Percentiles rank a stretch among this genome's conserved stretches.
phyloP scores from a whole-genome alignment of 176 grass and related monocot genomes.

The Triticum timopheevii region DNA sequence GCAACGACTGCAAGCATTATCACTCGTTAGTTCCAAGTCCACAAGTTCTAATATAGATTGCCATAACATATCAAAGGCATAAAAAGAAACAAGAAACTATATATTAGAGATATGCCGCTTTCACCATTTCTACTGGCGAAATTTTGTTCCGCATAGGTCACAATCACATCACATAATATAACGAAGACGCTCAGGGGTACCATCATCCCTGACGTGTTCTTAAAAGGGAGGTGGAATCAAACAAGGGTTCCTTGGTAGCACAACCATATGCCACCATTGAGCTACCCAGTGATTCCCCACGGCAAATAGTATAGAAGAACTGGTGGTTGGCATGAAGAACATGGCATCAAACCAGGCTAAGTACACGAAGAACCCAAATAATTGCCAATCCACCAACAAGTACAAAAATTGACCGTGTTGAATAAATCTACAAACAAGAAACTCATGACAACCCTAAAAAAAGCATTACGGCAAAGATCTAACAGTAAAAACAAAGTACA shows the following conservation, averaged over 20 bases:
- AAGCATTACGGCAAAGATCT: neutral
- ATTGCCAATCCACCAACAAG: constrained; percentile 8
- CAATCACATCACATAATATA: neutral
- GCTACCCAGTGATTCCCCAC: neutral
- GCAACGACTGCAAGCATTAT: neutral
- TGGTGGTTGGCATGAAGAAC: constrained; percentile 7
- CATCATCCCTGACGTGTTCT: neutral
- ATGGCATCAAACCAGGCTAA: constrained; percentile 9
- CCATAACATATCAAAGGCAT: constrained; percentile 7
- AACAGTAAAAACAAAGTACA: neutral
- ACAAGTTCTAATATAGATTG: neutral
- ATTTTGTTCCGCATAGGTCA: neutral
- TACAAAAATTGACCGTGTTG: constrained; percentile 9
- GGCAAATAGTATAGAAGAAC: neutral
- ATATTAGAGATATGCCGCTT: constrained; percentile 1
- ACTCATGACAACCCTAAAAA: constrained; percentile 25
- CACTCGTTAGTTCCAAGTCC: constrained; percentile 11
- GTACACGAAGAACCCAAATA: constrained; percentile 18
- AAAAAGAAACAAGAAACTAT: neutral
- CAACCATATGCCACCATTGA: neutral
- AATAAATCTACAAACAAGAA: constrained; percentile 39
- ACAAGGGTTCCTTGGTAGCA: neutral
- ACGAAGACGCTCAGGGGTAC: neutral
- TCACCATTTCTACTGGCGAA: neutral
- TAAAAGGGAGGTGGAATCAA: neutral